Conservation (phyloP, 768 basidiomycete genomes). For the Austroboletus festivus region DNA sequence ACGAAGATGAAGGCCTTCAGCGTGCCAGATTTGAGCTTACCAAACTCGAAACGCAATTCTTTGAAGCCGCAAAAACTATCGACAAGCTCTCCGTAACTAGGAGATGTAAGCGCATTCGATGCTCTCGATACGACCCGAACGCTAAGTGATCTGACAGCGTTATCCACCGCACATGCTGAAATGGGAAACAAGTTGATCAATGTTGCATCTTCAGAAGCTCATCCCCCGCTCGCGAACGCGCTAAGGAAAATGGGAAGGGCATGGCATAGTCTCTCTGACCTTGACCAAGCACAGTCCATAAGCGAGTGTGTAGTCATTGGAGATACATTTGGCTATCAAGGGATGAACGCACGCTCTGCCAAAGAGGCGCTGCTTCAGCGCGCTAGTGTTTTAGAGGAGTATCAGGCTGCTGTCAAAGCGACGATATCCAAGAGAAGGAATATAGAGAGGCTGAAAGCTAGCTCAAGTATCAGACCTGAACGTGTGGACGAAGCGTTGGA, state of each 20-base stretch:
- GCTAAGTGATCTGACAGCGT: slow-evolving; percentile 42
- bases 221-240: slow-evolving; percentile 79
- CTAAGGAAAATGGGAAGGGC: slow-evolving; percentile 82
- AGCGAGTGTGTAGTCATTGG: slow-evolving; percentile 94
- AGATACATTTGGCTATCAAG: slow-evolving; percentile 96
- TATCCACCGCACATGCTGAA: slow-evolving; percentile 77
- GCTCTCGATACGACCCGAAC: background rate
- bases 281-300: slow-evolving; percentile 87
- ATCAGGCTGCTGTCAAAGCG: slow-evolving; percentile 88
- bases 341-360: slow-evolving; percentile 93
- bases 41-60: slow-evolving; percentile 88
- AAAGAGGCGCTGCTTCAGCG: slow-evolving; percentile 92
- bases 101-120: slow-evolving; percentile 53
- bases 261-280: slow-evolving; percentile 84
- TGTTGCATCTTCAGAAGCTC: slow-evolving; percentile 85
- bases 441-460: slow-evolving; percentile 85
- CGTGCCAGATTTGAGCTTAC: slow-evolving; percentile 88
- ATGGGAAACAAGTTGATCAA: slow-evolving; percentile 92
- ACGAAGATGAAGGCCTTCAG: slow-evolving; percentile 93
- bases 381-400: slow-evolving; percentile 88
- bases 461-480: slow-evolving; percentile 80
- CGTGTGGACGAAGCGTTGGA: slow-evolving; percentile 89
- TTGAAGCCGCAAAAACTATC: slow-evolving; percentile 87
- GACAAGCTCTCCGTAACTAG: slow-evolving; percentile 80
- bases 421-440: slow-evolving; percentile 90